Percentiles rank a stretch among this genome's conserved stretches.
These are phyloP conservation scores for Thielaviopsis ethacetica DNA, from an alignment of 2,329 filamentous ascomycete genomes.

Conservation along the genomic window DNA sequence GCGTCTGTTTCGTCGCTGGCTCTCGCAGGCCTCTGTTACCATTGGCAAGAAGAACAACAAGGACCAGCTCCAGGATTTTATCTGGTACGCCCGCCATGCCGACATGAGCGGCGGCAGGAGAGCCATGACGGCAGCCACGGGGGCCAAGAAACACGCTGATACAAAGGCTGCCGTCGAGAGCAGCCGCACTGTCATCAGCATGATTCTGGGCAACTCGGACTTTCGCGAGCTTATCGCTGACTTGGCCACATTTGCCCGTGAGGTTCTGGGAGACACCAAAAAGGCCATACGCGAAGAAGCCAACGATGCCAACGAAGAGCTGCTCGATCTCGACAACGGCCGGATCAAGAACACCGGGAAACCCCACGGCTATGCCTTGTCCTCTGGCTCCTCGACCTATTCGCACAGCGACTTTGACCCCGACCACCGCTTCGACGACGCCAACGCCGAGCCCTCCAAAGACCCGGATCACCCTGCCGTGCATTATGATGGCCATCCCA, in stretches of 20 bases:
- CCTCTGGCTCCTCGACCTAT: neutral
- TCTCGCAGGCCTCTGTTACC: conserved; percentile 68
- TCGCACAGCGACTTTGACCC: neutral
- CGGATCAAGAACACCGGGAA: conserved; percentile 18
- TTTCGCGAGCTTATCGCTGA: conserved; percentile 79
- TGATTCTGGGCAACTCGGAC: conserved; percentile 81
- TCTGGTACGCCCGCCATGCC: conserved; percentile 72
- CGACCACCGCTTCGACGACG: conserved; percentile 42
- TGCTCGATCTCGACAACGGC: neutral
- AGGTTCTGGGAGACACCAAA: conserved; percentile 77
- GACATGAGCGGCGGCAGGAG: conserved; percentile 50
- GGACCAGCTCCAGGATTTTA: conserved; percentile 81
- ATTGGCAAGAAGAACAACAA: conserved; percentile 64
- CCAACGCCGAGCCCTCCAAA: conserved; percentile 37
- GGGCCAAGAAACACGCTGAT: conserved; percentile 52
- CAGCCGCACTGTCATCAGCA: conserved; percentile 61
- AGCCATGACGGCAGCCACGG: conserved; percentile 44
- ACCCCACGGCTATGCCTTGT: neutral
- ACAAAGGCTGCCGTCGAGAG: conserved; percentile 48
- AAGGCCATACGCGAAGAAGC: conserved; percentile 63
- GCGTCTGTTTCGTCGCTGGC: conserved; percentile 54
- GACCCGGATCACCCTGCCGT: conserved; percentile 17
- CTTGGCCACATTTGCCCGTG: conserved; percentile 57
- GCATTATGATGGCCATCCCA: neutral
- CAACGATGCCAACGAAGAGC: conserved; percentile 30